Conservation (phyloP, 495 filamentous ascomycete species). For the Xylaria nigripes region DNA sequence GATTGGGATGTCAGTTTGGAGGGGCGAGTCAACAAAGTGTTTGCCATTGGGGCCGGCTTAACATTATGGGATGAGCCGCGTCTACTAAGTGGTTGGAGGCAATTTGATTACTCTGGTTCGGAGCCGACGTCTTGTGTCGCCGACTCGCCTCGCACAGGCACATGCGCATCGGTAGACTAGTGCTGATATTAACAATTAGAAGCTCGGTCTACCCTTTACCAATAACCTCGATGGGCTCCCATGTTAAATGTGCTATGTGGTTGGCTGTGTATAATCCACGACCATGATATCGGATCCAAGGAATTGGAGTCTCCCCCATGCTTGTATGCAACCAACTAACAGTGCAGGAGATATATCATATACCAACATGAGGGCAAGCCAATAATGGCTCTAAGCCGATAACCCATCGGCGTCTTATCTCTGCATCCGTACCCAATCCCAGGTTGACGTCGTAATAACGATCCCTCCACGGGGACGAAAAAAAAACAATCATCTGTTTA, state of each 20-base stretch:
- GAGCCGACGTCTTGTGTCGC: slow-evolving; percentile 7
- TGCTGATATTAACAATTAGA: slow-evolving; percentile 21
- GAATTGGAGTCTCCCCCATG: not conserved
- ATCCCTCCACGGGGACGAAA: no score
- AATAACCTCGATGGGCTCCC: not conserved
- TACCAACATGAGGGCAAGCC: no score
- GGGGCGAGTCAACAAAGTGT: slow-evolving; percentile 5
- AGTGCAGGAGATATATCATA: not conserved
- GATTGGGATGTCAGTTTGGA: slow-evolving; percentile 12
- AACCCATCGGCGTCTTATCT: no score
- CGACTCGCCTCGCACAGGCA: slow-evolving; percentile 7
- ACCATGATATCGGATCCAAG: not conserved
- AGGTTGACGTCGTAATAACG: no score
- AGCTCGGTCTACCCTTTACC: slow-evolving; percentile 16
- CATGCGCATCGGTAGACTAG: slow-evolving; percentile 14
- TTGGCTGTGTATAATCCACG: not conserved
- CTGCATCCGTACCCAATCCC: no score
- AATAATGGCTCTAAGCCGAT: no score
- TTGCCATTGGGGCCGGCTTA: not conserved
- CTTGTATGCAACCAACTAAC: not conserved
- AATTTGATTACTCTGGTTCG: not conserved
- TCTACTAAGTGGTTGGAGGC: not conserved
- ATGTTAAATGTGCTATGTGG: not conserved
- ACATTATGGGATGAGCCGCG: not conserved
- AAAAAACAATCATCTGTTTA: no score